Evolutionary conservation across 768 basidiomycete species (phyloP), one percentile per base, ranked within the genome.

Genomic region (Pulveroboletus ravenelii): DNA sequence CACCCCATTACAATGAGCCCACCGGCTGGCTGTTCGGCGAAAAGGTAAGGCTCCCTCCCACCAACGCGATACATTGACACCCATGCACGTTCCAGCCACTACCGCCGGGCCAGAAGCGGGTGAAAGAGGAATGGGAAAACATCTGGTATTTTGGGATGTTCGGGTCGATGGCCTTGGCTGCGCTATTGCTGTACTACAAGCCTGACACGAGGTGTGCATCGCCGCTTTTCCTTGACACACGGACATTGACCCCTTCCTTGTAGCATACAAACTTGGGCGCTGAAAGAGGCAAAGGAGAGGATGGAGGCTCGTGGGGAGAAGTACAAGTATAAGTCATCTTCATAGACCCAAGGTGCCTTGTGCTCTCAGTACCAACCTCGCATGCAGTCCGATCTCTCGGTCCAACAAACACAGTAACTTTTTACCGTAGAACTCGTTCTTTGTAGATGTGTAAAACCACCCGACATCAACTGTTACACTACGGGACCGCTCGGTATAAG

Each of bases 231-330:
- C 41, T 48, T 42, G 40, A 23, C 20, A 45, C 48, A 20, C 51
- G 30, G 32, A 10, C 10, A n/a, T 39, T 43, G 45, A 53, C 39
- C 44, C 13, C 18, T 40, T 15, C 14, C 27, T 6, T 51, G 32
- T 61, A 96, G 93, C 65, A 88, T 96, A 71, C 87, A 92, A 71
- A 82, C 85, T 1, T 96, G 93, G 93, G 93, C 93, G 30, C 70
- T 93, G 65, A 78, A 84, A 56, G 93, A 96, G 69, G 93, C 93
- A 10, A 91, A 93, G 70, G 76, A 75, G 50, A 77, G 93, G 55
- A 90, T 96, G 89, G 90, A 93, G 62, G 91, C 86, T 12, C 81
- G 92, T n/a, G 92, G 89, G 44, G 93, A 94, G 73, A 82, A 85
- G 64, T 85, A 87, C 67, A 81, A 87, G 74, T 92, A 93, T 63